Evolutionary conservation across 2,329 filamentous ascomycete genomes (phyloP).

Genomic region (Diplodia seriata): DNA sequence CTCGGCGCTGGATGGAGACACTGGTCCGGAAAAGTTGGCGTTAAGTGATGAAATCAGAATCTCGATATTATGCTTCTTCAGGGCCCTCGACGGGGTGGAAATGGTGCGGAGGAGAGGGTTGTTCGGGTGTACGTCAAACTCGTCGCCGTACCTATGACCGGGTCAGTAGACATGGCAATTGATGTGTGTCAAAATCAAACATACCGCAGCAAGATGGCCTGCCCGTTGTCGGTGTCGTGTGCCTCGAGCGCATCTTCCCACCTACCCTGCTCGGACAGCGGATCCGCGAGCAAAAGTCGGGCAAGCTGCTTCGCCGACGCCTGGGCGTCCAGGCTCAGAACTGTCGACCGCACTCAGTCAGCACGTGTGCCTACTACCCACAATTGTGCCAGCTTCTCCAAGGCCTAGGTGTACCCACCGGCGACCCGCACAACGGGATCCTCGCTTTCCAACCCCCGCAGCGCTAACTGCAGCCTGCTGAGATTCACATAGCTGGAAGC

Average conservation of each 20-base stretch:
- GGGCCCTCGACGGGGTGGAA: conserved; percentile 66
- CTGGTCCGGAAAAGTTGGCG: conserved; percentile 49
- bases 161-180: conserved; percentile 10
- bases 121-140: conserved; percentile 53
- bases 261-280: conserved; percentile 48
- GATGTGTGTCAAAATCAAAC: conserved; percentile 22
- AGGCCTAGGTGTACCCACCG: conserved; percentile 47
- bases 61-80: conserved; percentile 70
- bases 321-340: conserved; percentile 59
- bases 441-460: conserved; percentile 66
- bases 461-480: conserved; percentile 73
- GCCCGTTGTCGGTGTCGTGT: conserved; percentile 42
- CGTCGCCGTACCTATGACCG: conserved; percentile 60
- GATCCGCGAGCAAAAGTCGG: conserved; percentile 62
- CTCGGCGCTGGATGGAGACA: conserved; percentile 41
- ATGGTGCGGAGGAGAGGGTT: conserved; percentile 66
- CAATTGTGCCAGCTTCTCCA: background rate
- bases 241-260: conserved; percentile 55
- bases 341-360: conserved; percentile 39
- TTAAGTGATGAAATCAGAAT: conserved; percentile 63
- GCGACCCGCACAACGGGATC: conserved; percentile 63
- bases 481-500: conserved; percentile 69
- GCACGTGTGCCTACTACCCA: conserved; percentile 33
- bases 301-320: conserved; percentile 69
- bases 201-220: conserved; percentile 52